Conservation (phyloP, 768 basidiomycete genomes). For the Suillus tomentosus region DNA sequence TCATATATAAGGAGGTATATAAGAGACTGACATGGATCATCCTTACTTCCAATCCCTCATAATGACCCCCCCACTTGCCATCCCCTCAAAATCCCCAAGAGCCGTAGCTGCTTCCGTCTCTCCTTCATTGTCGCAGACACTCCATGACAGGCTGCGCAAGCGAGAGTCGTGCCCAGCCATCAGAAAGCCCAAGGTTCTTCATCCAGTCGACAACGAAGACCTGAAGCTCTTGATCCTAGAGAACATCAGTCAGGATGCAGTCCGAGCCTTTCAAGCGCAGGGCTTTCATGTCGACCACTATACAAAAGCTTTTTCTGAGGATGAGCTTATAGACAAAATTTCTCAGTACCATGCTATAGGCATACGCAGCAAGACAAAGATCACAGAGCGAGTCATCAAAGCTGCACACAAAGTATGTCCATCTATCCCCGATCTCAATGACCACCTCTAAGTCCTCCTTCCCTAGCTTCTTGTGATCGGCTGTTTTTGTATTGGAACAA, state of each 20-base stretch:
- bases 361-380: slow-evolving; percentile 97
- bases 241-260: slow-evolving; percentile 93
- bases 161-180: slow-evolving; percentile 37
- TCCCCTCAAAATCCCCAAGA: slow-evolving; percentile 33
- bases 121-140: slow-evolving; percentile 40
- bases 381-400: slow-evolving; percentile 86
- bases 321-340: slow-evolving; percentile 85
- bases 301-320: slow-evolving; percentile 85
- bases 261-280: slow-evolving; percentile 72
- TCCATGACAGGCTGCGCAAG: slow-evolving; percentile 50
- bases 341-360: slow-evolving; percentile 91
- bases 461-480: slow-evolving; percentile 90
- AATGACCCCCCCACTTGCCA: slow-evolving; percentile 53
- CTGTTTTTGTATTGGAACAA: slow-evolving; percentile 99
- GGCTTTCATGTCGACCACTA: slow-evolving; percentile 93
- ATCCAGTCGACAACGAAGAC: slow-evolving; percentile 80
- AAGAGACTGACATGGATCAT: slow-evolving; percentile 17
- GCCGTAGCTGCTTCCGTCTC: slow-evolving; percentile 56
- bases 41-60: slow-evolving; percentile 19
- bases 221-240: slow-evolving; percentile 86
- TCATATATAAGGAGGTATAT: slow-evolving; percentile 16
- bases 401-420: slow-evolving; percentile 77
- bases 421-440: not conserved
- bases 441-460: slow-evolving; percentile 7
- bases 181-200: slow-evolving; percentile 69